Base-by-base conservation (phyloP, 805 yeast species). In the Yarrowia alimentaria region DNA sequence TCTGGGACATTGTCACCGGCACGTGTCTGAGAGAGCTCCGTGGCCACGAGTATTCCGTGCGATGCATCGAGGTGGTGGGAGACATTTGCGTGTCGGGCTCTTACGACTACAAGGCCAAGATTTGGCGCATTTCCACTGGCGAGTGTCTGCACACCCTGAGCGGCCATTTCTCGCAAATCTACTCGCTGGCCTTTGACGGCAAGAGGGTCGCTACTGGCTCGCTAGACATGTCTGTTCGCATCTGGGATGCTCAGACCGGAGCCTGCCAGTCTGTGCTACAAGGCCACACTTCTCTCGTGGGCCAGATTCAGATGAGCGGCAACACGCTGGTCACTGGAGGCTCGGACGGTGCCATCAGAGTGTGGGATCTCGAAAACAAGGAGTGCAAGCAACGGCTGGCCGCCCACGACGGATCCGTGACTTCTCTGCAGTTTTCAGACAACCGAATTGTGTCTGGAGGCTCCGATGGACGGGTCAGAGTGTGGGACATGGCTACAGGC, bases 1-100 rank as follows among this genome's bases (percentile, higher is more conserved):
- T 93, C 80, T 93, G 99, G 99, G 95, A 91, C 19, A 83, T 91
- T 59, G 90, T 85, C 66, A 91, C 84, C 61, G 97, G 98, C 60
- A 78, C 78, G 58, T 87, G 96, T 65, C 60, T 83, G 14, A 77
- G 80, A 52, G 79, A 82, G 2, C 83, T 88, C 66, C 67, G 68
- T 53, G 90, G 89, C 12, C 89, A 87, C 22, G 71, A 76, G 17
- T 82, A 77, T 29, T 74, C 66, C 84, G 98, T 47, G 85, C 76
- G 90, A 16, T 78, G 87, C 56, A 86, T 93, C 53, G 96, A 87
- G 64, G 62, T 62, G 19, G 52, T 54, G 9, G 76, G 75, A 51
- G 89, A 87, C 61, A 74, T 85, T 13, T 87, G 89, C 59, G 96
- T 90, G 1, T 79, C 89, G 13, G 99, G 97, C 0, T 64, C 96